Base-by-base conservation (phyloP, 768 basidiomycete genomes). In the Rhizopogon sp. region DNA sequence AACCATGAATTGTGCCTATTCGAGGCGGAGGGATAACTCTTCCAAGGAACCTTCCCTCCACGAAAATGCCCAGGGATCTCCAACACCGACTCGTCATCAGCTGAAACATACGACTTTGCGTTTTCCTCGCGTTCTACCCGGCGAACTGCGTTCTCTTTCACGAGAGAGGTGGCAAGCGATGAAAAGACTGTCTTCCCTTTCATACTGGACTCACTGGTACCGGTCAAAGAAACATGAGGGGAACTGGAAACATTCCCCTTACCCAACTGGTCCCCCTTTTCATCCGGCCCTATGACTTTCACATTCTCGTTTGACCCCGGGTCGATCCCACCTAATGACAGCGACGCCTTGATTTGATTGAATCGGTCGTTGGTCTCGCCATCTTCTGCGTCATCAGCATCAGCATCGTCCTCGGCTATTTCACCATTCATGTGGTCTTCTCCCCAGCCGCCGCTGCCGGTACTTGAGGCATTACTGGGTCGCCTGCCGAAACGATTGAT, bases 51-150 rank as follows among this genome's bases (percentile, higher is more conserved):
- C 37, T 45, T 43, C 28, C 64, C 55, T 6, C 66, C 40, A 55
- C 76, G 71, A 57, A 83, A 82, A 31, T 79, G 78, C 9, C 83
- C 82, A 2, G 83, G 83, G 68, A 84, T 83, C 52, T 50, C 62
- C 53, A 72, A 58, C 37, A 73, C 71, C 20, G 65, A 54, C 28
- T 74, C 71, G 28, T 69, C 63, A 39, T 71, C 66, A 20, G 47
- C 56, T 1, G 42, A 43, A 31, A 59, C 53, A 37, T 56, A 51
- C 25, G 54, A 54, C 9, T 33, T 56, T 41, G 53, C 17, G 2
- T 54, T 46, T n/a, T 46, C 61, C 42, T 37, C 52, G n/a, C 14
- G 53, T 20, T 43, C 50, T n/a, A 33, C 50, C n/a, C 20, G 3
- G 25, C 20, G 33, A 28, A 22, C 33, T 22, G 49, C 6, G 11